Evolutionary conservation across 345 rosid genomes (phyloP), one percentile per base, ranked within the genome.

Genomic region (Eucalyptus brandiana): DNA sequence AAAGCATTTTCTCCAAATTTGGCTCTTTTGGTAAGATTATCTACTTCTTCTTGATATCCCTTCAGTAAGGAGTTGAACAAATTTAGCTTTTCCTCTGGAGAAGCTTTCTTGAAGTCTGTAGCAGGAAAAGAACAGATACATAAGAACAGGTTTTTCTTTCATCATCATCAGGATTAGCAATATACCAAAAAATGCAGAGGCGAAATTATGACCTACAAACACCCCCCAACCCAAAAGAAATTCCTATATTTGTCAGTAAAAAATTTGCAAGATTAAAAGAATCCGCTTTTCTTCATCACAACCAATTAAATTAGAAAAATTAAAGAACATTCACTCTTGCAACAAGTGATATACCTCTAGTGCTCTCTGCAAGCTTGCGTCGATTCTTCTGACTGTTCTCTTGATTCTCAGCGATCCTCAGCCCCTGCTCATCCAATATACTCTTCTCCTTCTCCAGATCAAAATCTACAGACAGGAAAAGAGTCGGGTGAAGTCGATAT

Each of bases 21-120:
- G 49, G 99, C 99, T 92, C 99, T 97, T 94, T 98, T 98, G 89
- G 99, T 98, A 87, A 98, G 96, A 93, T 97, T 98, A 94, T 98
- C 99, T 49, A 98, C 99, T 96, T 98, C 99, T 94, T 98, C 99
- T 92, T 97, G 99, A 91, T 96, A 98, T 81, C 97, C 96, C 95
- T 96, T 98, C 28, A 98, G 99, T 90, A 98, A 94, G 80, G 99
- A 93, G 91, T 94, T 97, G 93, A 98, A 98, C 94, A 96, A 91
- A 89, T 94, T 92, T 92, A 96, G 93, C 93, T 97, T 97, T 54
- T 97, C 96, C 89, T 98, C 99, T 2, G 96, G 80, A 17, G 99
- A 94, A 91, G 99, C 99, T 96, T 96, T 98, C 93, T 98, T 98
- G 94, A 98, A 97, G 94, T 96, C 99, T 98, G 95, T 3, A 51